A percentile compares a stretch with the other conserved stretches of the same genome.
phyloP scores from a whole-genome alignment of 129 eudicot species.

The Mikania micrantha region DNA sequence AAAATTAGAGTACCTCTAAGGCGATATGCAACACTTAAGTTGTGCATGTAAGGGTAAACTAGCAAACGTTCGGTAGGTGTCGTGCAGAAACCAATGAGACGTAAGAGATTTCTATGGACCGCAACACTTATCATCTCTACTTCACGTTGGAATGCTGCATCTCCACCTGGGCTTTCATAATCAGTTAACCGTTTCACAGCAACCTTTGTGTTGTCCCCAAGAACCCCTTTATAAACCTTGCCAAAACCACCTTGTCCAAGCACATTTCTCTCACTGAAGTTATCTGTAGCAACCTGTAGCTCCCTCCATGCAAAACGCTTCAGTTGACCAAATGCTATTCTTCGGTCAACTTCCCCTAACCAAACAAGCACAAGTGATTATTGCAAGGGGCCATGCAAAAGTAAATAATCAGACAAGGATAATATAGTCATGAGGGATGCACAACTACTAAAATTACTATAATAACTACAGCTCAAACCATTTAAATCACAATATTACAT shows the following conservation, averaged over 20 bases:
- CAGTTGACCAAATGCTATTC: slow-evolving; percentile 90
- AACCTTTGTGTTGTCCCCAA: slow-evolving; percentile 70
- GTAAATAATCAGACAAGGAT: not conserved
- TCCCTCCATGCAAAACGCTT: slow-evolving; percentile 93
- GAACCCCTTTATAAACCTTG: slow-evolving; percentile 92
- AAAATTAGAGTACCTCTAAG: slow-evolving; percentile 54
- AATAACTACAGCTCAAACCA: too few relatives aligned
- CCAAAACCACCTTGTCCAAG: slow-evolving; percentile 99
- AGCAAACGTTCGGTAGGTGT: slow-evolving; percentile 91
- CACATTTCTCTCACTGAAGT: slow-evolving; percentile 84
- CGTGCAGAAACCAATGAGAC: slow-evolving; percentile 91
- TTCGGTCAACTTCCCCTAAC: slow-evolving; percentile 91
- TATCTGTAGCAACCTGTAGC: slow-evolving; percentile 89
- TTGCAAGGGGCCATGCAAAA: not conserved
- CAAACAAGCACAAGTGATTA: slow-evolving; percentile 5
- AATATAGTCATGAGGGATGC: not conserved
- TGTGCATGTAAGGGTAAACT: slow-evolving; percentile 96
- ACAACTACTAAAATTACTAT: too few relatives aligned
- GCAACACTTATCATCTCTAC: slow-evolving; percentile 99
- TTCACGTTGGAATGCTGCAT: slow-evolving; percentile 92
- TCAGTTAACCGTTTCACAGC: slow-evolving; percentile 96
- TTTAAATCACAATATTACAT: not conserved
- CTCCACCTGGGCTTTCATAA: slow-evolving; percentile 90
- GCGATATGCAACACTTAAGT: slow-evolving; percentile 94
- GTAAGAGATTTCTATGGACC: slow-evolving; percentile 80